Conservation (phyloP, 2,329 filamentous ascomycete genomes). For the Pseudophaeomoniella oleicola region DNA sequence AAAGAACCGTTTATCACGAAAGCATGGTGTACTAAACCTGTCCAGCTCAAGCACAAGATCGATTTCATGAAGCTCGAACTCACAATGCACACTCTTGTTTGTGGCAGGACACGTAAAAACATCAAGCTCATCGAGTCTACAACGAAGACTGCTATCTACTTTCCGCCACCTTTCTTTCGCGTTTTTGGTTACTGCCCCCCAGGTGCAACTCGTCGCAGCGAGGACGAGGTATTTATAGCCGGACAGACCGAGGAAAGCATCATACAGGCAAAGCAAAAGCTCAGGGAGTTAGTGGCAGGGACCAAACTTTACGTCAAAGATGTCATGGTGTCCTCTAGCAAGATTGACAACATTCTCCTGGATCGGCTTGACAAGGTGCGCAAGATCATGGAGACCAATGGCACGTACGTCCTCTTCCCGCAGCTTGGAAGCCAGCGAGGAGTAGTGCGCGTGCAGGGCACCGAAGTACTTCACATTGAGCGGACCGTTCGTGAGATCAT, state of each 20-base stretch:
- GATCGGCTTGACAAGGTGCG: slow-evolving; percentile 89
- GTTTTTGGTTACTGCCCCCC: slow-evolving; percentile 82
- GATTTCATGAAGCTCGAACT: slow-evolving; percentile 72
- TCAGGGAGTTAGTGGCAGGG: slow-evolving; percentile 68
- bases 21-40: slow-evolving; percentile 4
- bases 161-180: slow-evolving; percentile 82
- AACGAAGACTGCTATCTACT: slow-evolving; percentile 95
- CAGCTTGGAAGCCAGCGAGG: slow-evolving; percentile 72
- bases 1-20: slow-evolving; percentile 1
- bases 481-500: slow-evolving; percentile 91
- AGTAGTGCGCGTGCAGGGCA: slow-evolving; percentile 78
- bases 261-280: slow-evolving; percentile 73
- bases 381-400: slow-evolving; percentile 94
- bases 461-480: slow-evolving; percentile 86
- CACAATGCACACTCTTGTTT: slow-evolving; percentile 80
- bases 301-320: slow-evolving; percentile 85
- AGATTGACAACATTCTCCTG: slow-evolving; percentile 87
- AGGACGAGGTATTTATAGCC: slow-evolving; percentile 89
- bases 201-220: slow-evolving; percentile 65
- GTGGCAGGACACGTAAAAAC: slow-evolving; percentile 87
- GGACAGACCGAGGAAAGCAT: slow-evolving; percentile 77
- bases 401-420: slow-evolving; percentile 87
- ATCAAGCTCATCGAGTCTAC: slow-evolving; percentile 95
- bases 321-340: slow-evolving; percentile 73
- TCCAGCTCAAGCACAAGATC: slow-evolving; percentile 42